A percentile compares a stretch with the other conserved stretches of the same genome.
phyloP scores from a whole-genome alignment of 2,329 filamentous ascomycete species.

The Tolypocladium cylindrosporum region DNA sequence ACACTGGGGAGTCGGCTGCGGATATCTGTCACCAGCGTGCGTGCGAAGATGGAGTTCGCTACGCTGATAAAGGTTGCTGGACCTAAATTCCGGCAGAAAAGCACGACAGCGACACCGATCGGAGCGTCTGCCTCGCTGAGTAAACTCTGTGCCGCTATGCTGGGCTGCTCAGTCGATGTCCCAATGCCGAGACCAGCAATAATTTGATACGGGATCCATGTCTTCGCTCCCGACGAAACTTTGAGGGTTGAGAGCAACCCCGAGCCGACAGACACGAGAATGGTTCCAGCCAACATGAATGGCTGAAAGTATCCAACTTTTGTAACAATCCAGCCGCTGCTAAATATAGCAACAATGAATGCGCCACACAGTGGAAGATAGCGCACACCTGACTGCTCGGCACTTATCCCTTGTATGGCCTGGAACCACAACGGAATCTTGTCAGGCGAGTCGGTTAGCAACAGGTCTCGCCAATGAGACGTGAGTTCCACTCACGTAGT shows the following conservation, averaged over 20 bases:
- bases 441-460: background rate
- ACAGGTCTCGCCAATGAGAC: background rate
- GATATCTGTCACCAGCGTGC: background rate
- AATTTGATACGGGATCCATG: background rate
- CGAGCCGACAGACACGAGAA: background rate
- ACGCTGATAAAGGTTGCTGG: background rate
- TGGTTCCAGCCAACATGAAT: background rate
- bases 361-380: background rate
- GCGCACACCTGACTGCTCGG: background rate
- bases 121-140: background rate
- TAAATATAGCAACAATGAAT: background rate
- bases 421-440: conserved; percentile 1
- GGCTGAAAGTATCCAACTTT: background rate
- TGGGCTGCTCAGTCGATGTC: background rate
- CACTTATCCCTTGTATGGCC: background rate
- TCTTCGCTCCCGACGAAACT: background rate
- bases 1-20: background rate
- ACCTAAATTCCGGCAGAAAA: background rate
- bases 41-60: background rate
- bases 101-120: background rate
- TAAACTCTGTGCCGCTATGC: background rate
- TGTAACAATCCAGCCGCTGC: conserved; percentile 1
- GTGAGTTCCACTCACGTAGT: background rate
- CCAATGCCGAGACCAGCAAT: background rate
- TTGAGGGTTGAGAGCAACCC: background rate